A percentile compares a stretch with the other conserved stretches of the same genome.
Conservation (phyloP, 768 basidiomycete species). For the Pholiota conissans region DNA sequence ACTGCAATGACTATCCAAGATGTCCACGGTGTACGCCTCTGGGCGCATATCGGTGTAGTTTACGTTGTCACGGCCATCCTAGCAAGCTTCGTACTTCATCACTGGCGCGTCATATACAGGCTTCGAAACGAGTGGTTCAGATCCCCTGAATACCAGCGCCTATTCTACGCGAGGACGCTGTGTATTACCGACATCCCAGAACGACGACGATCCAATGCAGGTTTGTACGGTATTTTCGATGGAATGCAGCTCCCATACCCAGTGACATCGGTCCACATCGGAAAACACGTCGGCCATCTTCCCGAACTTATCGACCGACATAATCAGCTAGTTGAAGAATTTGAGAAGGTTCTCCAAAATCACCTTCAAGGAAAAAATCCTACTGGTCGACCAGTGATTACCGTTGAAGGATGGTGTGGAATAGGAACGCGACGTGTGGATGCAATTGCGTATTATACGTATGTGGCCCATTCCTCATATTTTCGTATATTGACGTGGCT, state of each 20-base stretch:
- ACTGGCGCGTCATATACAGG: conserved; percentile 67
- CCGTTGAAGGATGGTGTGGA: conserved; percentile 66
- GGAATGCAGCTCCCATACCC: conserved; percentile 64
- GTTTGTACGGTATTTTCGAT: conserved; percentile 61
- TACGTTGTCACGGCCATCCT: conserved; percentile 67
- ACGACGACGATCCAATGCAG: conserved; percentile 69
- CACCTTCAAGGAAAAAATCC: conserved; percentile 65
- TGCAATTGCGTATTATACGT: conserved; percentile 48
- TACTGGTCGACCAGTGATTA: conserved; percentile 58
- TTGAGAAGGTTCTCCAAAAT: conserved; percentile 73
- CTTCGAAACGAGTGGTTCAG: conserved; percentile 75
- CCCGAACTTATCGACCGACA: conserved; percentile 78
- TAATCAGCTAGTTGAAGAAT: conserved; percentile 72
- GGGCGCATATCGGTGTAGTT: conserved; percentile 67
- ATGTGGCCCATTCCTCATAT: not conserved
- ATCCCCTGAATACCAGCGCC: conserved; percentile 68
- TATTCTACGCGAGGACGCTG: conserved; percentile 81
- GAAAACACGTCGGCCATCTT: conserved; percentile 67
- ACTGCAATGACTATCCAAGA: conserved; percentile 73
- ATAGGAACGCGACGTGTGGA: conserved; percentile 71
- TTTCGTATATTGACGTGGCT: not conserved
- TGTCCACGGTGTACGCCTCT: conserved; percentile 58
- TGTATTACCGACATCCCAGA: conserved; percentile 69
- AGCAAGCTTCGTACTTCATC: conserved; percentile 56
- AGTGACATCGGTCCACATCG: conserved; percentile 72